Conservation (phyloP, 495 filamentous ascomycete species). For the Bathelium albidoporum region DNA sequence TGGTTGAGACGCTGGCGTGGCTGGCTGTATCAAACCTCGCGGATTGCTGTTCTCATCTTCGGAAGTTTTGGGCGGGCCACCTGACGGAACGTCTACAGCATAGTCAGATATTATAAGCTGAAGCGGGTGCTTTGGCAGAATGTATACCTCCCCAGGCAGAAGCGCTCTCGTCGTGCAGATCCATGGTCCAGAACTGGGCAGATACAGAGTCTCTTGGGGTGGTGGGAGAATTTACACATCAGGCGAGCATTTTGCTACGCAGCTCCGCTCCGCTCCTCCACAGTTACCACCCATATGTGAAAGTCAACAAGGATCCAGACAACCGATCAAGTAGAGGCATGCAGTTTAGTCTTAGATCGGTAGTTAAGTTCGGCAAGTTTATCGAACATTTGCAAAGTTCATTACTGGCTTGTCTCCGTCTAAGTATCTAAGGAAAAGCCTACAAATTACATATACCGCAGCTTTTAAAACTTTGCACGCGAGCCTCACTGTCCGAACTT, state of each 20-base stretch:
- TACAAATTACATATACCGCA: slow-evolving; percentile 2
- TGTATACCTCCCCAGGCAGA: background rate
- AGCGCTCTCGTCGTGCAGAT: background rate
- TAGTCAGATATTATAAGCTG: background rate
- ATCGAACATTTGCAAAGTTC: background rate
- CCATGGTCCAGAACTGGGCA: background rate
- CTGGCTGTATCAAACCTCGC: background rate
- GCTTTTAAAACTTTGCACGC: background rate
- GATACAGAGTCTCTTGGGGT: background rate
- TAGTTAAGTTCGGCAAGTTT: no score
- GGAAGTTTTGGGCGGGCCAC: background rate
- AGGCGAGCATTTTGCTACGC: background rate
- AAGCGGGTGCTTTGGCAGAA: background rate
- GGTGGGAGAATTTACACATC: background rate
- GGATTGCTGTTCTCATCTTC: slow-evolving; percentile 2
- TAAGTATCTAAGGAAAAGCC: background rate
- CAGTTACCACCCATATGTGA: no score
- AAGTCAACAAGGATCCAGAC: no score
- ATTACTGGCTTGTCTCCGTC: background rate
- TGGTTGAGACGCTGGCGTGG: background rate
- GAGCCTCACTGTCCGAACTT: background rate
- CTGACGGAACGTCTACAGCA: background rate
- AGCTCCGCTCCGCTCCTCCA: background rate
- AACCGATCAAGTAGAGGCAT: no score
- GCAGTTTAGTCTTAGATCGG: no score